Conservation (phyloP, 805 yeast genomes). For the Yamadazyma takamatsuzukensis region DNA sequence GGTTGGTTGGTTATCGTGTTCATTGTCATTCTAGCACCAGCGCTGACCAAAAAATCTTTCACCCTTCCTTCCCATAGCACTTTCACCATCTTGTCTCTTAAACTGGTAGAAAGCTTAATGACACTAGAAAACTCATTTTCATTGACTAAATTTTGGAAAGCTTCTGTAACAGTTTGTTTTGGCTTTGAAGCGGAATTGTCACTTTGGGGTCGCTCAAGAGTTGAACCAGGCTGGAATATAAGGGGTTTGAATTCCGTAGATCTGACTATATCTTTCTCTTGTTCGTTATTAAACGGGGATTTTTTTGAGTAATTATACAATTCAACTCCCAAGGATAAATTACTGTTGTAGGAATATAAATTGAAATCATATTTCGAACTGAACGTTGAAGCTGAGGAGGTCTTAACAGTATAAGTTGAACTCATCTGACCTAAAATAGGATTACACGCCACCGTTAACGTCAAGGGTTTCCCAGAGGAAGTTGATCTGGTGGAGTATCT, state of each 20-base stretch:
- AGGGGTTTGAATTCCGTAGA: background rate
- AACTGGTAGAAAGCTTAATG: conserved; percentile 66
- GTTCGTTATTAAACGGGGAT: conserved; percentile 1
- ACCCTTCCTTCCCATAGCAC: conserved; percentile 86
- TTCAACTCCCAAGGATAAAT: conserved; percentile 82
- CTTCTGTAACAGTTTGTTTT: conserved; percentile 42
- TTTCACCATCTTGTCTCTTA: conserved; percentile 58
- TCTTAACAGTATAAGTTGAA: conserved; percentile 81
- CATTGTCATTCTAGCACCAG: conserved; percentile 59
- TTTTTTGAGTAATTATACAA: conserved; percentile 53
- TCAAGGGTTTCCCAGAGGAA: conserved; percentile 83
- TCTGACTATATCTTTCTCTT: conserved; percentile 2
- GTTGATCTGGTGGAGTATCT: conserved; percentile 84
- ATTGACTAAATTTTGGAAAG: conserved; percentile 48
- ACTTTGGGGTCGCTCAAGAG: background rate
- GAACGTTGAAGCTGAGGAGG: conserved; percentile 70
- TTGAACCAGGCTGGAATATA: background rate
- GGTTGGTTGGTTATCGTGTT: conserved; percentile 39
- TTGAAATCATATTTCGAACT: conserved; percentile 87
- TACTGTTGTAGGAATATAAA: conserved; percentile 83
- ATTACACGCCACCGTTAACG: conserved; percentile 81
- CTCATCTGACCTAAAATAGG: conserved; percentile 89
- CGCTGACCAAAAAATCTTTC: conserved; percentile 71
- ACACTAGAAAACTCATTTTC: conserved; percentile 64
- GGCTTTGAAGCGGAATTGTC: conserved; percentile 3